A percentile compares a stretch with the other conserved stretches of the same genome.
These are phyloP conservation scores for Basipetospora chlamydospora DNA, from an alignment of 2,329 filamentous ascomycete species.

Conservation along the genomic window DNA sequence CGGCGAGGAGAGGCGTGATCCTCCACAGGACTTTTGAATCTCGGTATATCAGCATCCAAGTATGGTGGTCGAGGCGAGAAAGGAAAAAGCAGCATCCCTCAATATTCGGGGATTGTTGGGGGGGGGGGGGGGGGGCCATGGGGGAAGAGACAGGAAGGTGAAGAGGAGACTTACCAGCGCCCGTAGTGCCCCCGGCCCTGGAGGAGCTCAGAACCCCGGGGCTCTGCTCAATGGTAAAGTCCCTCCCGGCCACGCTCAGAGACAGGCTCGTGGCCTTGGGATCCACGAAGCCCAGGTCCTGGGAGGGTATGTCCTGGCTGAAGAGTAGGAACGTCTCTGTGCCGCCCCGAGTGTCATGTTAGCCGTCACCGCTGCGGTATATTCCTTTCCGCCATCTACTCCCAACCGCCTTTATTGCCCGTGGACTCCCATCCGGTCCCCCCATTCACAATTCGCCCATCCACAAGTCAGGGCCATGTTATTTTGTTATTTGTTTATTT, in stretches of 20 bases:
- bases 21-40: conserved; percentile 72
- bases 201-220: conserved; percentile 67
- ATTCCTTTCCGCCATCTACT: too few species aligned
- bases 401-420: too few species aligned
- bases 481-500: neutral
- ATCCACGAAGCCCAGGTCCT: conserved; percentile 76
- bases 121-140: conserved; percentile 2
- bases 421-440: too few species aligned
- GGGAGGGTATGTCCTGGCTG: conserved; percentile 56
- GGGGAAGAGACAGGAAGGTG: conserved; percentile 5
- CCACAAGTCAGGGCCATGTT: too few species aligned
- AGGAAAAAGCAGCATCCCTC: too few species aligned
- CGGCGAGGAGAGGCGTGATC: conserved; percentile 68
- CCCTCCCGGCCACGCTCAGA: conserved; percentile 50
- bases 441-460: too few species aligned
- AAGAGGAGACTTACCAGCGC: conserved; percentile 26
- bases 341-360: too few species aligned
- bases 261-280: conserved; percentile 50
- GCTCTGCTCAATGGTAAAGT: conserved; percentile 70
- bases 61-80: neutral
- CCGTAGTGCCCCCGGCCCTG: conserved; percentile 45
- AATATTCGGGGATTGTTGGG: conserved; percentile 1
- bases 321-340: conserved; percentile 82
- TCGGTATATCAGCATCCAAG: neutral
- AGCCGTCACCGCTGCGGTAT: too few species aligned